Evolutionary conservation across 352 stramenopile genomes (phyloP).

Genomic region (Peronosclerospora sorghi): DNA sequence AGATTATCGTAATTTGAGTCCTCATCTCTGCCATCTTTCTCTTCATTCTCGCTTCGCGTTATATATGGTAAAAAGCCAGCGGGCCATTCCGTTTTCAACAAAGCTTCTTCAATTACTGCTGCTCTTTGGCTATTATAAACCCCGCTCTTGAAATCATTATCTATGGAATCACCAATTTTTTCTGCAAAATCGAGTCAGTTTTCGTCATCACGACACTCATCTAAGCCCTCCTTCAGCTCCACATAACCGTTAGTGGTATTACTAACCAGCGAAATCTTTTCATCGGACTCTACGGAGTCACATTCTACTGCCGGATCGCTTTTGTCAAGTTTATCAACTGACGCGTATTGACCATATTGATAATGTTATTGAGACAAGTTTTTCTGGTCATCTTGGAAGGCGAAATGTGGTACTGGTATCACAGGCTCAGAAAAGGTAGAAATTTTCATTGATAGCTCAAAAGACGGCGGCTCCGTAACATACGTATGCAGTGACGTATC

Average conservation of each 20-base stretch:
- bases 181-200: slow-evolving; percentile 6
- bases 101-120: not conserved
- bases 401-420: not conserved
- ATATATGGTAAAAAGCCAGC: not conserved
- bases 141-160: slow-evolving; percentile 2
- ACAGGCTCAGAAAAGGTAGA: not conserved
- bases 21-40: slow-evolving; percentile 5
- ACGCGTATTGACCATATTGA: slow-evolving; percentile 1
- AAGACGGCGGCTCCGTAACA: not conserved
- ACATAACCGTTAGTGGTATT: too few species aligned
- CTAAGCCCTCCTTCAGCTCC: not conserved
- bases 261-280: not conserved
- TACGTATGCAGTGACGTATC: not conserved
- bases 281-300: slow-evolving; percentile 4
- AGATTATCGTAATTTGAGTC: not conserved
- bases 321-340: slow-evolving; percentile 8
- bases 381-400: not conserved
- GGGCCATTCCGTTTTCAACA: slow-evolving; percentile 1
- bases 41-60: slow-evolving; percentile 1
- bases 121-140: not conserved
- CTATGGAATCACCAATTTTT: slow-evolving; percentile 7
- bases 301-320: slow-evolving; percentile 5
- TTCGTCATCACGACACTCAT: slow-evolving; percentile 12
- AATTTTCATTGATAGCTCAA: not conserved
- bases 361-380: not conserved